Conservation (phyloP, 148 eudicot species). For the Vaccinium vitisidaea region DNA sequence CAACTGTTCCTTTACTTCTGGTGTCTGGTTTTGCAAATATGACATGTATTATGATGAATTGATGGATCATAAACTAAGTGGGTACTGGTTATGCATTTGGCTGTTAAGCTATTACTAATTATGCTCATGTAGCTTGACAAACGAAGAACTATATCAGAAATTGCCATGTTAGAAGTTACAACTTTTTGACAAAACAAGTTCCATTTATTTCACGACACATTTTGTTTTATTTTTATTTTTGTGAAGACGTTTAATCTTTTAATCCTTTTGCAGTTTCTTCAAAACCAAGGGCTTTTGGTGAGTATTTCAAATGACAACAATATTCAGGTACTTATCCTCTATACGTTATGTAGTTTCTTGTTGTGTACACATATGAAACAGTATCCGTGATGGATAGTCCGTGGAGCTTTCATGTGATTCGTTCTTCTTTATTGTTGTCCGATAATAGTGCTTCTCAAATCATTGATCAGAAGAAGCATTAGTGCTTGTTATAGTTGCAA, state of each 20-base stretch:
- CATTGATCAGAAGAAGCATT: background rate
- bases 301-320: constrained; percentile 56
- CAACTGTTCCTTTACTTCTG: background rate
- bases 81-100: background rate
- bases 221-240: background rate
- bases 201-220: background rate
- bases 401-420: background rate
- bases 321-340: constrained; percentile 45
- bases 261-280: constrained; percentile 54
- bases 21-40: background rate
- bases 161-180: background rate
- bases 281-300: constrained; percentile 64
- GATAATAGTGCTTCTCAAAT: background rate
- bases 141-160: too few species aligned
- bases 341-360: constrained; percentile 1
- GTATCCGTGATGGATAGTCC: too few species aligned
- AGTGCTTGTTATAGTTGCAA: background rate
- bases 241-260: background rate
- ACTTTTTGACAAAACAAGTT: background rate
- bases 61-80: background rate
- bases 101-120: background rate
- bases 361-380: background rate
- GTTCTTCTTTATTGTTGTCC: background rate
- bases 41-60: background rate
- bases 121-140: too few species aligned